phyloP scores from a whole-genome alignment of 2,329 filamentous ascomycete genomes.

The Fusarium sp. region DNA sequence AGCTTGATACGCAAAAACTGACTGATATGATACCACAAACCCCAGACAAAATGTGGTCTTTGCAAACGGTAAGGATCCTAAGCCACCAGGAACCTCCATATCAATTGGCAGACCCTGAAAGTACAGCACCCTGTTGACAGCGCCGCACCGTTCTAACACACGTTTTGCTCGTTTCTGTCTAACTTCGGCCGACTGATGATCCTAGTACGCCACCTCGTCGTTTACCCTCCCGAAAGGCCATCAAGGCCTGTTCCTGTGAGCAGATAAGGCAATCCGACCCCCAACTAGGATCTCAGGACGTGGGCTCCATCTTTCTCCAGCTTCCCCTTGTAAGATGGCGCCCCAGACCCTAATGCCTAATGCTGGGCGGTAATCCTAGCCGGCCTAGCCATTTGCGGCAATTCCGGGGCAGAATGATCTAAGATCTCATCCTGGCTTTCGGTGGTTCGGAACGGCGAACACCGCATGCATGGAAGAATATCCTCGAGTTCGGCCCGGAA shows the following conservation, averaged over 20 bases:
- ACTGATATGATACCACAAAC: slow-evolving; percentile 38
- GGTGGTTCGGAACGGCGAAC: slow-evolving; percentile 52
- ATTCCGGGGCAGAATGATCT: slow-evolving; percentile 53
- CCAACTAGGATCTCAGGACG: slow-evolving; percentile 29
- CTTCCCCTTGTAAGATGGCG: slow-evolving; percentile 49
- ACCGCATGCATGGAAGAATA: slow-evolving; percentile 40
- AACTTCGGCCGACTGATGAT: slow-evolving; percentile 9
- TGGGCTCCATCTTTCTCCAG: slow-evolving; percentile 48
- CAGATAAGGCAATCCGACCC: slow-evolving; percentile 45
- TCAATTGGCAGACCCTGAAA: slow-evolving; percentile 20
- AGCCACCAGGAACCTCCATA: slow-evolving; percentile 23
- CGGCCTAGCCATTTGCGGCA: slow-evolving; percentile 46
- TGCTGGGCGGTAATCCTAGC: slow-evolving; percentile 33
- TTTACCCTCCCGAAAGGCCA: slow-evolving; percentile 21
- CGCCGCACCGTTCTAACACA: slow-evolving; percentile 5
- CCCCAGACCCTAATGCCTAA: slow-evolving; percentile 36
- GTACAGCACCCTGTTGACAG: slow-evolving; percentile 11
- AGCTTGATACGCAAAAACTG: slow-evolving; percentile 38
- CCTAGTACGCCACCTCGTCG: slow-evolving; percentile 39
- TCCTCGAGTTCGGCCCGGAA: slow-evolving; percentile 36
- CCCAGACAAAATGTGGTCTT: slow-evolving; percentile 17
- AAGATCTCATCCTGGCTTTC: slow-evolving; percentile 50
- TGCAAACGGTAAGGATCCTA: slow-evolving; percentile 34
- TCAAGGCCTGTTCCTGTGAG: slow-evolving; percentile 27
- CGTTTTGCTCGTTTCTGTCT: slow-evolving; percentile 13